phyloP scores from a whole-genome alignment of 2,329 filamentous ascomycete species.

The Xylariaceae sp. region DNA sequence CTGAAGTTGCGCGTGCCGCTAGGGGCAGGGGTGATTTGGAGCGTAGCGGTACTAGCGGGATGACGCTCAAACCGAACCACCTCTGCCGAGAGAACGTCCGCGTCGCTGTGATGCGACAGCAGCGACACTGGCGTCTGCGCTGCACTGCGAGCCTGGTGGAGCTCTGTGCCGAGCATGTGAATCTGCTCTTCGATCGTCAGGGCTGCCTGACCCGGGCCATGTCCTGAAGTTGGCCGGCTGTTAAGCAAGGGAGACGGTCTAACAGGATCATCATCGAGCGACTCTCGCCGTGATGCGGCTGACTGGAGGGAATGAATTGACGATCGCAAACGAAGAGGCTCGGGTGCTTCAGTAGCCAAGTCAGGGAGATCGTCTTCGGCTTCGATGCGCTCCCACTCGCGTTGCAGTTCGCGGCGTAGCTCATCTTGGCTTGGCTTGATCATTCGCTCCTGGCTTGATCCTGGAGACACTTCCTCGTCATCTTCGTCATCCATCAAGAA shows the following conservation, averaged over 20 bases:
- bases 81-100: conserved; percentile 37
- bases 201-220: neutral
- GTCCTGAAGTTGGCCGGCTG: neutral
- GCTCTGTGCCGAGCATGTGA: conserved; percentile 13
- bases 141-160: conserved; percentile 14
- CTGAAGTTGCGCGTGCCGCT: conserved; percentile 28
- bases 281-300: neutral
- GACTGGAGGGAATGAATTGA: neutral
- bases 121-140: conserved; percentile 15
- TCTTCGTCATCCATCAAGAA: conserved; percentile 19
- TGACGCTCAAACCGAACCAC: conserved; percentile 36
- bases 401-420: conserved; percentile 24
- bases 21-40: conserved; percentile 13
- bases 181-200: conserved; percentile 14
- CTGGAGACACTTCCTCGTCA: neutral
- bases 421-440: conserved; percentile 14
- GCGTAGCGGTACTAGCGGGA: conserved; percentile 11
- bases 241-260: conserved; percentile 5
- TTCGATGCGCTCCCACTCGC: conserved; percentile 22
- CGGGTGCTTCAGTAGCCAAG: conserved; percentile 1
- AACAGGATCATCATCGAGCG: neutral
- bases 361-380: conserved; percentile 2
- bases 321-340: conserved; percentile 10
- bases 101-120: conserved; percentile 34
- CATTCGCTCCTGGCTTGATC: conserved; percentile 9